These are phyloP conservation scores for Hyaloperonospora brassicae DNA, from an alignment of 352 stramenopile genomes.

Conservation along the genomic window DNA sequence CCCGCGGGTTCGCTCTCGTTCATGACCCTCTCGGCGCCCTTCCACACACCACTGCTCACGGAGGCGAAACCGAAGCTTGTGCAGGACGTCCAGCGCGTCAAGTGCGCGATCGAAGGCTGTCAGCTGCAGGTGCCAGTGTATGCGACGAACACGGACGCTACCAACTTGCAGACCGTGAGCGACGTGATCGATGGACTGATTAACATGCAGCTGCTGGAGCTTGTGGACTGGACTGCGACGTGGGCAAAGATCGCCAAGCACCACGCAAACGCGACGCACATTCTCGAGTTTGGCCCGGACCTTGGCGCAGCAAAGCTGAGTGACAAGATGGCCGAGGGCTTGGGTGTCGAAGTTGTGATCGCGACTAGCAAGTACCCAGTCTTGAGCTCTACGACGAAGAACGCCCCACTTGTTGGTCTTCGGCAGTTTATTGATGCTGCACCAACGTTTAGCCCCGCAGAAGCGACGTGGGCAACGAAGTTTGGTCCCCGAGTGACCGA, in stretches of 20 bases:
- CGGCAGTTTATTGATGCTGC: conserved; percentile 34
- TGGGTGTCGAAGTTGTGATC: conserved; percentile 50
- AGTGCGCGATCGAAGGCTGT: conserved; percentile 33
- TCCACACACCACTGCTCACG: conserved; percentile 58
- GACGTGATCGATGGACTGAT: conserved; percentile 43
- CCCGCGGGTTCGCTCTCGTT: conserved; percentile 49
- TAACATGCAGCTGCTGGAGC: conserved; percentile 54
- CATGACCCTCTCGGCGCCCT: conserved; percentile 56
- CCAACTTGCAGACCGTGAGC: conserved; percentile 48
- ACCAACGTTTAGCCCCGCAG: conserved; percentile 1
- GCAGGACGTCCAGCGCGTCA: conserved; percentile 40
- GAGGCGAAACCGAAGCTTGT: conserved; percentile 39
- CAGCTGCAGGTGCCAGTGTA: conserved; percentile 64
- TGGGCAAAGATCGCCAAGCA: conserved; percentile 29
- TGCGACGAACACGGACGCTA: conserved; percentile 34
- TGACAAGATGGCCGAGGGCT: conserved; percentile 32
- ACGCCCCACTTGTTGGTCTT: conserved; percentile 30
- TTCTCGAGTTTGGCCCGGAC: conserved; percentile 73
- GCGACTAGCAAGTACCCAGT: conserved; percentile 35
- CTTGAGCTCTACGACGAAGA: conserved; percentile 16
- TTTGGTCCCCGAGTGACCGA: conserved; percentile 42
- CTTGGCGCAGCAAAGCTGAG: conserved; percentile 50
- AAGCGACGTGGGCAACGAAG: conserved; percentile 40
- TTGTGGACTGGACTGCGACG: conserved; percentile 56
- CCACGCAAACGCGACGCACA: conserved; percentile 43